Conservation (phyloP, 176 grass and related monocot genomes). For the Avena eriantha region DNA sequence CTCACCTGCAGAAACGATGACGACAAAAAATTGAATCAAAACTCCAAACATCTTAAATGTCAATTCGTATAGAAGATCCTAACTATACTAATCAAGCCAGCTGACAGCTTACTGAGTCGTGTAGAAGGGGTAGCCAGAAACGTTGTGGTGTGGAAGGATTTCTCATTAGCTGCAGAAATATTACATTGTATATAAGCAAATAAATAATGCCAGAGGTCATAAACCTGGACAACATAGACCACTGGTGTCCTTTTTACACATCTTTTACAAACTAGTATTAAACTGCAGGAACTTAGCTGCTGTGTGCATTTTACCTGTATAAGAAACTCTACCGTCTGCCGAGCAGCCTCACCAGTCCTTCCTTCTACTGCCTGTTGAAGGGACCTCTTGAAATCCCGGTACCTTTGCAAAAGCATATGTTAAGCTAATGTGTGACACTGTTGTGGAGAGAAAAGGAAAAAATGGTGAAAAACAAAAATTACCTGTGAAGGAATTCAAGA, state of each 20-base stretch:
- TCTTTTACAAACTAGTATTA: neutral
- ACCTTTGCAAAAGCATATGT: slow-evolving; percentile 65
- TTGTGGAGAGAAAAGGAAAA: slow-evolving; percentile 29
- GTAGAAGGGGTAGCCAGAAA: slow-evolving; percentile 95
- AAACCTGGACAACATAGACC: neutral
- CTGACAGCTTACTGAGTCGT: slow-evolving; percentile 69
- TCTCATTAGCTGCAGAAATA: slow-evolving; percentile 84
- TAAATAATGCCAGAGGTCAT: slow-evolving; percentile 16
- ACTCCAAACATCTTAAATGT: neutral
- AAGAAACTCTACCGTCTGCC: slow-evolving; percentile 73
- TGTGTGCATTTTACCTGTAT: slow-evolving; percentile 63
- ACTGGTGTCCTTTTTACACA: slow-evolving; percentile 13
- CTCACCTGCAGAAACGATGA: slow-evolving; percentile 57
- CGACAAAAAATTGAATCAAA: neutral
- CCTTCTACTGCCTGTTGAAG: slow-evolving; percentile 73
- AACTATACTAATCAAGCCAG: slow-evolving; percentile 35
- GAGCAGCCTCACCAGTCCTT: slow-evolving; percentile 63
- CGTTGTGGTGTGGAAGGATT: slow-evolving; percentile 86
- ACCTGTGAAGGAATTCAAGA: slow-evolving; percentile 98
- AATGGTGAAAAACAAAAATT: slow-evolving; percentile 29
- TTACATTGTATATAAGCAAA: neutral
- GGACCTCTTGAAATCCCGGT: slow-evolving; percentile 91
- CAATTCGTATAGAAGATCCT: slow-evolving; percentile 18
- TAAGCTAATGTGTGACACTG: slow-evolving; percentile 24
- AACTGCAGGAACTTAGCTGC: slow-evolving; percentile 21